A percentile compares a stretch with the other conserved stretches of the same genome.
phyloP scores from a whole-genome alignment of 768 basidiomycete genomes.

The Kwoniella heveanensis region DNA sequence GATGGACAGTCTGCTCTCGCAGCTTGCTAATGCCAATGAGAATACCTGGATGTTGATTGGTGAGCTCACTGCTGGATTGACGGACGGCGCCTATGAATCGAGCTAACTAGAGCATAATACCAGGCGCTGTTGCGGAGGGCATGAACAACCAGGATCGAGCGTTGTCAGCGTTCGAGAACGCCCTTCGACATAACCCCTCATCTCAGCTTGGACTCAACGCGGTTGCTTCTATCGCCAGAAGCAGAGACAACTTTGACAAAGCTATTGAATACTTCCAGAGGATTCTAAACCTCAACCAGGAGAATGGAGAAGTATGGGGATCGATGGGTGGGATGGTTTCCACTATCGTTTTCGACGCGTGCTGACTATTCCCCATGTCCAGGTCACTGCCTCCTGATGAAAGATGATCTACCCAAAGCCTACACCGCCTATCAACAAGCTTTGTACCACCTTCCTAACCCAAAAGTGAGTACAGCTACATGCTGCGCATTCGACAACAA shows the following conservation, averaged over 20 bases:
- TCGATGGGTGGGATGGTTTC: slow-evolving; percentile 67
- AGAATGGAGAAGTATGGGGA: slow-evolving; percentile 99
- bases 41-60: slow-evolving; percentile 95
- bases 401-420: slow-evolving; percentile 97
- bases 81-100: too few species aligned
- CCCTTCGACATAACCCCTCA: slow-evolving; percentile 89
- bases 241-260: slow-evolving; percentile 96
- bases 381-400: slow-evolving; percentile 99
- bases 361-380: background rate
- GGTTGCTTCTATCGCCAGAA: slow-evolving; percentile 93
- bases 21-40: slow-evolving; percentile 82
- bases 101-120: background rate
- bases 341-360: background rate
- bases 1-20: slow-evolving; percentile 55
- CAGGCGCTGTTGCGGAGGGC: slow-evolving; percentile 93
- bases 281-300: slow-evolving; percentile 82
- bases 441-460: slow-evolving; percentile 89
- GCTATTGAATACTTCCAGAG: slow-evolving; percentile 97
- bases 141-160: slow-evolving; percentile 87
- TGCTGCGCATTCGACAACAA: slow-evolving; percentile 9
- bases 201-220: slow-evolving; percentile 88
- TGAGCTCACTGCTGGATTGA: slow-evolving; percentile 53
- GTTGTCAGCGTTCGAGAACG: slow-evolving; percentile 88
- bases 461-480: slow-evolving; percentile 64
- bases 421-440: slow-evolving; percentile 99